Base-by-base conservation (phyloP, 768 basidiomycete genomes). In the Brasilioporus rufonigricans region DNA sequence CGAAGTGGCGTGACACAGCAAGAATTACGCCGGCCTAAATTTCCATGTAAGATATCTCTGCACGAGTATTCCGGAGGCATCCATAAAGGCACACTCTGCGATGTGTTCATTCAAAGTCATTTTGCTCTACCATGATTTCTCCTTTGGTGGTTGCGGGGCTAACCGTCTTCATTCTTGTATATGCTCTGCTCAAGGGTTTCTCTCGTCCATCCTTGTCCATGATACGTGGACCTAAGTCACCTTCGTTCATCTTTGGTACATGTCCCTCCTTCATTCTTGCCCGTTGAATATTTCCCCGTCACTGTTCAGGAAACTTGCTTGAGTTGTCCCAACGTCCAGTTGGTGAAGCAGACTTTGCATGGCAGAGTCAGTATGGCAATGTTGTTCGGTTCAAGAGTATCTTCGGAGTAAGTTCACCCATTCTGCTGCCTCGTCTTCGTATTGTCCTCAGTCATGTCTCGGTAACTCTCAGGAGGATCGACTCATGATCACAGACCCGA, bases 401-500 rank as follows among this genome's bases (percentile, higher is more conserved):
- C n/a, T n/a, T n/a, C n/a, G n/a, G n/a, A n/a, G 32, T 11, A 33
- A 33, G 32, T 33, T 33, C n/a, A n/a, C n/a, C n/a, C 13, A 6
- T 33, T 33, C 32, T 33, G 4, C 32, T 6, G 13, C 13, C 32
- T 33, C 10, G 10, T 11, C 11, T 33, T 11, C 3, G 13, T 33
- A 13, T 13, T 33, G 2, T 11, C 32, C 13, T 33, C 3, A 33
- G 11, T 11, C 11, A 31, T 11, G 13, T 33, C 4, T 33, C 32
- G 32, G 13, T 11, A 6, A 55, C 21, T 4, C 5, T 38, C 52
- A 80, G 80, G 74, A 77, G 57, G 73, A 80, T 51, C 70, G 72
- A 19, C 73, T 81, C 4, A 57, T 80, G 35, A n/a, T n/a, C n/a
- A n/a, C n/a, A n/a, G n/a, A n/a, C n/a, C n/a, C n/a, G n/a, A n/a